Base-by-base conservation (phyloP, 2,329 filamentous ascomycete species). In the Beauveria sp. region DNA sequence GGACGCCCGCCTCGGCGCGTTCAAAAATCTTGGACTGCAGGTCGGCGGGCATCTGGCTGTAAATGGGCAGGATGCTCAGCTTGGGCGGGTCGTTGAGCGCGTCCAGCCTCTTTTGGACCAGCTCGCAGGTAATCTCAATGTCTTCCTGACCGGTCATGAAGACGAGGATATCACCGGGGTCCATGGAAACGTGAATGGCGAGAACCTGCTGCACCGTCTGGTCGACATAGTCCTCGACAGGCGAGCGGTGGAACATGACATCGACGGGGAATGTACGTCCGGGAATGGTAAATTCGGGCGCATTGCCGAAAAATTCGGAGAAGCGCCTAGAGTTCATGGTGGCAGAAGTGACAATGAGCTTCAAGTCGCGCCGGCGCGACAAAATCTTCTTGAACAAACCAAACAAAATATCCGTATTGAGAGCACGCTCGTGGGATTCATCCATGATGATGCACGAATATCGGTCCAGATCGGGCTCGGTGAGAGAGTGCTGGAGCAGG, bases 401-500 rank as follows among this genome's bases (percentile, higher is more conserved):
- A 90, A 99, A 96, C 16, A 99, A 78, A 20, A 99, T 93, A 73
- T 99, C 95, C 0, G 95, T 99, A 70, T 99, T 98, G 55, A 99
- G 77, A 1, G 95, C 93, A 73, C 95, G 85, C 75, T 99, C 95
- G 81, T 99, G 95, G 5, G 95, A 96, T 78, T 99, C 95, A 71
- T 99, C 95, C 95, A 99, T 99, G 74, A 99, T 99, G 69, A 99
- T 92, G 72, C 93, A 97, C 16, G 93, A 96, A 72, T 99, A 99
- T 66, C 91, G 90, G 73, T 98, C 95, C 51, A 99, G 80, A 72
- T 99, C 93, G 7, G 89, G 86, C 73, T 98, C 93, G 63, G 92
- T 93, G 12, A 99, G 81, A 6, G 92, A 97, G 70, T 99, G 96
- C 77, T 95, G 85, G 38, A 99, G 82, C 50, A 99, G 78, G 24